Evolutionary conservation across 257 asterid species (phyloP).

Genomic region (Nicotiana otophora): DNA sequence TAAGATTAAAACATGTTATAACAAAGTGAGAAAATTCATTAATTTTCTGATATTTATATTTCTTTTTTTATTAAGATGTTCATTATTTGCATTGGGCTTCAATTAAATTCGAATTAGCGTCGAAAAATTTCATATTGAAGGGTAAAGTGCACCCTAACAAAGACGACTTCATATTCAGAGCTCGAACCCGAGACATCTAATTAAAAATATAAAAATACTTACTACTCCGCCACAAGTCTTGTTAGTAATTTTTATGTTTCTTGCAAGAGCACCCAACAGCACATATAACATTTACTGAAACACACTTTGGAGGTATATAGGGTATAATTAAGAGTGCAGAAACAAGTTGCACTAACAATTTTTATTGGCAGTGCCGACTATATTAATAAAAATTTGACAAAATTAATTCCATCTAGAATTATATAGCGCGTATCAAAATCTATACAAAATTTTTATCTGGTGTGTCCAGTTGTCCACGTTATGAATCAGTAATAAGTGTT

Average conservation of each 20-base stretch:
- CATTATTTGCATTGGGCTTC: no score
- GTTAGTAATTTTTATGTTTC: neutral
- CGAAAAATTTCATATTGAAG: no score
- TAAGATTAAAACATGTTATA: neutral
- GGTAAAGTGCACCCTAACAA: no score
- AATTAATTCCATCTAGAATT: neutral
- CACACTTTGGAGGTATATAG: neutral
- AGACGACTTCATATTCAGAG: no score
- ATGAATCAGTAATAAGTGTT: neutral
- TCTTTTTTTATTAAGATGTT: no score
- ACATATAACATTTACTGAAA: neutral
- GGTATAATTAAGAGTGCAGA: constrained; percentile 4
- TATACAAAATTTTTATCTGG: neutral
- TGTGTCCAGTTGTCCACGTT: constrained; percentile 6
- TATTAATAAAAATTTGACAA: neutral
- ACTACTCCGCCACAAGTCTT: rapidly evolving
- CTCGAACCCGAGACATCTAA: rapidly evolving
- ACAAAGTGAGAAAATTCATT: neutral
- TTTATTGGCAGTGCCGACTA: neutral
- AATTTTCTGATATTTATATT: no score
- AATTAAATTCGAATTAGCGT: no score
- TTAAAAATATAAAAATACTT: no score
- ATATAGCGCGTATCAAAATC: neutral
- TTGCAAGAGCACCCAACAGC: neutral
- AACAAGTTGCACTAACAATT: neutral